Percentiles rank a stretch among this genome's conserved stretches.
Conservation (phyloP, 345 rosid species). For the Citrus reticulata region DNA sequence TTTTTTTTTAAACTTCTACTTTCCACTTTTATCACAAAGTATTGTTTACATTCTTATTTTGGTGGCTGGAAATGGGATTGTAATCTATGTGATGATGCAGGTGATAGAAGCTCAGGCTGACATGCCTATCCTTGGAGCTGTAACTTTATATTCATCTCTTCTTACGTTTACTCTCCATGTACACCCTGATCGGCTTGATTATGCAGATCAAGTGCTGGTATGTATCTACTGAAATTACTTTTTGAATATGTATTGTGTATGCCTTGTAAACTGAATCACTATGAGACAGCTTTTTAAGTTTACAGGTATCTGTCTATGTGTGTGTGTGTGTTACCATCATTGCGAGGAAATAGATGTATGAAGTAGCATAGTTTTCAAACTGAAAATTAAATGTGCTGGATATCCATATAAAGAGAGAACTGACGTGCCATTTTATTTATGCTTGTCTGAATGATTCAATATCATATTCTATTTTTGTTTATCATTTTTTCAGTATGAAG, state of each 20-base stretch:
- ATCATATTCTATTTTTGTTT: background rate
- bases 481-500: background rate
- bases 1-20: background rate
- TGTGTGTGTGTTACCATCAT: too few relatives aligned
- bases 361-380: background rate
- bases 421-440: background rate
- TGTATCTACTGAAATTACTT: constrained; percentile 13
- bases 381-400: background rate
- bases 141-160: constrained; percentile 93
- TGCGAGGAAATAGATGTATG: background rate
- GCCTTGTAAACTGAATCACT: background rate
- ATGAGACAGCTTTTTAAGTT: background rate
- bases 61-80: background rate
- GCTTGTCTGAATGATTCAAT: background rate
- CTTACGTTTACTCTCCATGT: constrained; percentile 97
- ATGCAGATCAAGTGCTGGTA: constrained; percentile 99
- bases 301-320: background rate
- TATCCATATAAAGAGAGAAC: background rate
- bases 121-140: constrained; percentile 92
- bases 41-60: background rate
- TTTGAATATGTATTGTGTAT: background rate
- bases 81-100: constrained; percentile 37
- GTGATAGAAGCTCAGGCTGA: constrained; percentile 94
- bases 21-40: background rate
- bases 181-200: constrained; percentile 98